Evolutionary conservation across 208 protist species (phyloP).

Genomic region (Trypanosoma lewisi): DNA sequence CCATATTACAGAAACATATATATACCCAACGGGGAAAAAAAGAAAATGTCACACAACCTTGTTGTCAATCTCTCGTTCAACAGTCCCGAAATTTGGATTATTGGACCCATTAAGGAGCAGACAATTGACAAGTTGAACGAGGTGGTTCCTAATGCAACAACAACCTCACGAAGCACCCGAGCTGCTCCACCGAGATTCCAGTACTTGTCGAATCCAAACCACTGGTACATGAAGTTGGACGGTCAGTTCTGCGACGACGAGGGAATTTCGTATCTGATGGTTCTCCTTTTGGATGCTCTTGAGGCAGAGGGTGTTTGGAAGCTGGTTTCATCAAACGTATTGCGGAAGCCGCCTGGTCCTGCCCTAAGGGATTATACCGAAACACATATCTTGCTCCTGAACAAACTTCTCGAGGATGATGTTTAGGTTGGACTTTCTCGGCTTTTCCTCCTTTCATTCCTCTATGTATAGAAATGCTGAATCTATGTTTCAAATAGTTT

Average conservation of each 20-base stretch:
- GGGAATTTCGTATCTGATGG: slow-evolving; percentile 75
- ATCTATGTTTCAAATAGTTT: background rate
- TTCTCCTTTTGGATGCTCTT: slow-evolving; percentile 82
- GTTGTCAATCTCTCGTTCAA: slow-evolving; percentile 85
- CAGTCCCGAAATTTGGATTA: slow-evolving; percentile 78
- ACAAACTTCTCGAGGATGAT: slow-evolving; percentile 56
- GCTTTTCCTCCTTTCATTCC: slow-evolving; percentile 13
- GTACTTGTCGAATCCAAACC: slow-evolving; percentile 71
- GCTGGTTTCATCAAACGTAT: slow-evolving; percentile 67
- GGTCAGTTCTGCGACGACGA: slow-evolving; percentile 82
- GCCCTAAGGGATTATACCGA: slow-evolving; percentile 66
- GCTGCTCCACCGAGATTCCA: slow-evolving; percentile 62
- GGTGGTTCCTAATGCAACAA: slow-evolving; percentile 71
- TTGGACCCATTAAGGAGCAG: slow-evolving; percentile 80
- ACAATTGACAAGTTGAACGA: slow-evolving; percentile 87
- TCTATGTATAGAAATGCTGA: slow-evolving; percentile 5
- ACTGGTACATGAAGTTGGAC: slow-evolving; percentile 82
- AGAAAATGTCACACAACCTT: slow-evolving; percentile 64
- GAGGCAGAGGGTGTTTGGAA: slow-evolving; percentile 88
- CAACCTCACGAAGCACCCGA: slow-evolving; percentile 71
- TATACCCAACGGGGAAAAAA: background rate
- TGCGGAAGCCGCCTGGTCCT: slow-evolving; percentile 33
- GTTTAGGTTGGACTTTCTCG: slow-evolving; percentile 10
- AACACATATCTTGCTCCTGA: slow-evolving; percentile 79
- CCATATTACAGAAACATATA: slow-evolving; percentile 4